A percentile compares a stretch with the other conserved stretches of the same genome.
phyloP scores from a whole-genome alignment of 176 grass and related monocot species.

The Oryza rufipogon region DNA sequence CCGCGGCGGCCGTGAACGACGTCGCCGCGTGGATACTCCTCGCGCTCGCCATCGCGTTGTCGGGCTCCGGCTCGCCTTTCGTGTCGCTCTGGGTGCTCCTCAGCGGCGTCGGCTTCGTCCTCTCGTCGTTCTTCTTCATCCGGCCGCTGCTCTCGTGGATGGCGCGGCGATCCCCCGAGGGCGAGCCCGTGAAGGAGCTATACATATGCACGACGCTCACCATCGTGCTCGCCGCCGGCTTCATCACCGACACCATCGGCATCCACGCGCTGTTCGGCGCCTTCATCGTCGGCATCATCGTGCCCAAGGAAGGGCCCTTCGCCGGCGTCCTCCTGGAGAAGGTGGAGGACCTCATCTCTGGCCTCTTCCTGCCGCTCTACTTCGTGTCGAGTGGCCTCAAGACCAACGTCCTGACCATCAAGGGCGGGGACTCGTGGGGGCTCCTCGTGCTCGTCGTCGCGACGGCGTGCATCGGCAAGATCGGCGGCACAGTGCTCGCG shows the following conservation, averaged over 20 bases:
- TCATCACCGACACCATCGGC: slow-evolving; percentile 66
- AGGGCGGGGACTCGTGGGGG: slow-evolving; percentile 59
- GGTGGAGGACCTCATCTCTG: slow-evolving; percentile 71
- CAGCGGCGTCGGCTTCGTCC: slow-evolving; percentile 39
- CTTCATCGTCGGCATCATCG: slow-evolving; percentile 64
- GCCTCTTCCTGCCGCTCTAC: slow-evolving; percentile 75
- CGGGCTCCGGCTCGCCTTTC: slow-evolving; percentile 50
- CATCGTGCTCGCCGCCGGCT: slow-evolving; percentile 62
- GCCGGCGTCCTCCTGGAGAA: slow-evolving; percentile 70
- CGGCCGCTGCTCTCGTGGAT: slow-evolving; percentile 54
- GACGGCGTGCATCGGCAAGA: slow-evolving; percentile 70
- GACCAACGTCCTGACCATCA: slow-evolving; percentile 65
- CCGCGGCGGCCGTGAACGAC: slow-evolving; percentile 65
- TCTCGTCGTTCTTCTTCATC: slow-evolving; percentile 33
- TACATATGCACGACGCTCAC: slow-evolving; percentile 60
- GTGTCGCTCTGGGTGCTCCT: slow-evolving; percentile 65
- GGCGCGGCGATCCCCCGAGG: slow-evolving; percentile 53
- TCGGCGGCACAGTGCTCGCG: slow-evolving; percentile 53
- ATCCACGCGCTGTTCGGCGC: slow-evolving; percentile 79
- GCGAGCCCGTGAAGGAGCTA: slow-evolving; percentile 58
- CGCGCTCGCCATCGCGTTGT: slow-evolving; percentile 64
- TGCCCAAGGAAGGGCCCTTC: slow-evolving; percentile 70
- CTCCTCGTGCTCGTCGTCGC: slow-evolving; percentile 63
- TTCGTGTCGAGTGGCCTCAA: slow-evolving; percentile 80
- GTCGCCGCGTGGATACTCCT: slow-evolving; percentile 64